A percentile compares a stretch with the other conserved stretches of the same genome.
These are phyloP conservation scores for Pistacia integerrima DNA, from an alignment of 345 rosid genomes.

Conservation along the genomic window DNA sequence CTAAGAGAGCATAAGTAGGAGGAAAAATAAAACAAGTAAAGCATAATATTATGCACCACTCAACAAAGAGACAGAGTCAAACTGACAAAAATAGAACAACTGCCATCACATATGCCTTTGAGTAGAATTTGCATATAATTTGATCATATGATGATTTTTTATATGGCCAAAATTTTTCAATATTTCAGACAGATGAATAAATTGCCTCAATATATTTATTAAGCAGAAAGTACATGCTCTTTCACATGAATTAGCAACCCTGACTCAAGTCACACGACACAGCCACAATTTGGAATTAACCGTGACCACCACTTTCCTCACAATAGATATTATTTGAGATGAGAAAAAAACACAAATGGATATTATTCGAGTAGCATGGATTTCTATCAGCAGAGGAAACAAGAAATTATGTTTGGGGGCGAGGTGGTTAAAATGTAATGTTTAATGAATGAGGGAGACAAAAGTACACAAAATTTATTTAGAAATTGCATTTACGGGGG, in stretches of 20 bases:
- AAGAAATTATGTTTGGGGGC: too few species aligned
- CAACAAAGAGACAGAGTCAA: background rate
- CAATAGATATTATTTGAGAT: too few species aligned
- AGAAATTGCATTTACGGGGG: too few species aligned
- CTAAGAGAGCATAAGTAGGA: slow-evolving; percentile 5
- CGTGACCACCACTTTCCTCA: too few species aligned
- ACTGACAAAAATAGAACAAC: background rate
- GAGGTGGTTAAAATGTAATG: too few species aligned
- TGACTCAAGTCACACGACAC: background rate
- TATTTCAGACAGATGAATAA: background rate
- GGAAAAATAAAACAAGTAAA: background rate
- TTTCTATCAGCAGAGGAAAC: too few species aligned
- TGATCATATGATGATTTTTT: background rate
- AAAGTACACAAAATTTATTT: too few species aligned
- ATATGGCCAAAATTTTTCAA: background rate
- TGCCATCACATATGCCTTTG: background rate
- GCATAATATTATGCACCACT: background rate
- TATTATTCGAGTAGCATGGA: background rate
- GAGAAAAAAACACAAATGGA: background rate
- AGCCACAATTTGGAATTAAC: background rate
- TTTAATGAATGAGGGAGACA: too few species aligned
- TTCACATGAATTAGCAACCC: background rate
- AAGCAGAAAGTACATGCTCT: background rate
- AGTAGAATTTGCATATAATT: background rate
- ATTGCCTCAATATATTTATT: background rate